Base-by-base conservation (phyloP, 2,329 filamentous ascomycete species). In the Keithomyces neogunnii region DNA sequence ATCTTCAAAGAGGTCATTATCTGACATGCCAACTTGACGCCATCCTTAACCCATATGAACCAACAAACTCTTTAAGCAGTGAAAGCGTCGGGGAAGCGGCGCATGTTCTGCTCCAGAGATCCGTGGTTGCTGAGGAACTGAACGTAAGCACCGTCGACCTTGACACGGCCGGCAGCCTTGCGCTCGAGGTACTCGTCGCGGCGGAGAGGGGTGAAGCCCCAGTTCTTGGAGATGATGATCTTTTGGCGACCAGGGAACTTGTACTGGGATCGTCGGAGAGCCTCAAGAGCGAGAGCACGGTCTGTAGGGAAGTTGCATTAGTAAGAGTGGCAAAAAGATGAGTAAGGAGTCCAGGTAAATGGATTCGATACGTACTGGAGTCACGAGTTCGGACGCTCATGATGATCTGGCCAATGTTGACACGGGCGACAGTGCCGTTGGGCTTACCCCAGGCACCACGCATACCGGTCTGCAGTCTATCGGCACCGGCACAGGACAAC, bases 191-290 rank as follows among this genome's bases (percentile, higher is more conserved):
- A 99, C 76, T 99, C 93, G 66, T 97, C 93, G 67, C 93, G 91
- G 69, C 89, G 87, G 68, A 99, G 89, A 71, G 91, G 91, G 59
- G 93, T 99, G 88, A 99, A 99, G 66, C 93, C 93, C 93, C 93
- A 99, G 86, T 99, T 99, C 90, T 97, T 99, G 82, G 88, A 95
- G 79, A 97, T 86, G 70, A 99, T 96, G 81, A 99, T 97, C 90
- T 99, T 99, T 85, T 99, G 93, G 79, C 93, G 92, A 76, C 93
- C 93, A 64, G 93, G 93, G 89, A 99, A 99, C 88, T 97, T 99
- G 89, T 97, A 96, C 86, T 96, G 93, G 62, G 90, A 95, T 75
- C 93, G 90, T 73, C 95, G 92, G 74, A 99, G 89, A 71, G 93
- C 93, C 86, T 99, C 93, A 69, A 99, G 90, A 73, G 93, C 93